Conservation (phyloP, 176 grass and related monocot species). For the Oryza punctata region DNA sequence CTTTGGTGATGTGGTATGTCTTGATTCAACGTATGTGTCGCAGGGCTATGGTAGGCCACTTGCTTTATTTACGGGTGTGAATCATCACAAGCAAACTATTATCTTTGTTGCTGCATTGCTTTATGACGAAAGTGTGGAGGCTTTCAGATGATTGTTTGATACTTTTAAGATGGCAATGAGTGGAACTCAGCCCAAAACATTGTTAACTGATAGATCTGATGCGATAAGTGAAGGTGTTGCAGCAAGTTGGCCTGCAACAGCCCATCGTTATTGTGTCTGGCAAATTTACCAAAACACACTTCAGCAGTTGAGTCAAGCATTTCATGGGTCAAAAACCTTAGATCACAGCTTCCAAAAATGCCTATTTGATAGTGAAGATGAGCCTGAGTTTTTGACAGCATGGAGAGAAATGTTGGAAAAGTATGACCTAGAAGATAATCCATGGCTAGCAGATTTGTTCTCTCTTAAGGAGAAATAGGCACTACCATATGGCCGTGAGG, state of each 20-base stretch:
- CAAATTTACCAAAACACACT: constrained; percentile 90
- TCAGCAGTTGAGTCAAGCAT: constrained; percentile 77
- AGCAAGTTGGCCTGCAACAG: constrained; percentile 50
- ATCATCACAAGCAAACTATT: constrained; percentile 88
- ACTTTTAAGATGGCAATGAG: constrained; percentile 89
- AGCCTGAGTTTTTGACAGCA: constrained; percentile 66
- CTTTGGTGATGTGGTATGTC: constrained; percentile 87
- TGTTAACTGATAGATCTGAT: constrained; percentile 70
- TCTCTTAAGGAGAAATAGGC: constrained; percentile 84
- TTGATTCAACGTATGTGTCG: constrained; percentile 77
- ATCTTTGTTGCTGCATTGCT: constrained; percentile 84
- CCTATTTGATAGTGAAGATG: constrained; percentile 83
- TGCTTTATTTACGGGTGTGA: constrained; percentile 84
- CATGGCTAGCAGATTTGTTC: constrained; percentile 74
- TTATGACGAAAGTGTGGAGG: constrained; percentile 77
- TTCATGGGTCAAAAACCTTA: constrained; percentile 86
- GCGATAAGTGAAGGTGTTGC: constrained; percentile 58
- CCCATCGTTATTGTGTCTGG: constrained; percentile 87
- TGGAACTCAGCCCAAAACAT: constrained; percentile 68
- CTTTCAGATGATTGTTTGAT: constrained; percentile 84
- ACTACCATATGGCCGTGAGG: constrained; percentile 65
- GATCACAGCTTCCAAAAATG: constrained; percentile 80
- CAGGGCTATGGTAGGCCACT: constrained; percentile 75
- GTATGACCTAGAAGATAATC: constrained; percentile 84
- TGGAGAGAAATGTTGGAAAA: constrained; percentile 86